Evolutionary conservation across 148 eudicot species (phyloP), one percentile per base, ranked within the genome.

Genomic region (Dysphania ambrosioides): DNA sequence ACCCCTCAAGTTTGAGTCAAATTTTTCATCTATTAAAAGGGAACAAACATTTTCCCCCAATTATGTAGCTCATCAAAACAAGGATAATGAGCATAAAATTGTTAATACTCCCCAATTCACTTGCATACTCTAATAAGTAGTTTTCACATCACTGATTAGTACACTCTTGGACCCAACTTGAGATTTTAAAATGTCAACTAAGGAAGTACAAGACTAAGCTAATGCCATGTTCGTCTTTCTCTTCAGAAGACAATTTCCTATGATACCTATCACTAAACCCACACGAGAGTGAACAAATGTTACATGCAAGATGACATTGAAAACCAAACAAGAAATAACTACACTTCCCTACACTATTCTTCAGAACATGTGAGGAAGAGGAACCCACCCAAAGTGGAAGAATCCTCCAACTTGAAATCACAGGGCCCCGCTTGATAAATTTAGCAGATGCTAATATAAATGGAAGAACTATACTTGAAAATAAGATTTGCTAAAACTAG

Each of bases 331-430:
- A 66, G 36, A 67, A 44, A 53, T 41, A 12, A 42, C 56, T 36
- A 42, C 26, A 67, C 19, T 67, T 55, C 55, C 24, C 24, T 67
- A 21, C 53, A 47, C 53, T 21, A n/a, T n/a, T 15, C 53, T 13
- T 53, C 71, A 40, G n/a, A 65, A 21, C 71, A 67, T 67, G 71
- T 67, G 71, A 67, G n/a, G n/a, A 41, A n/a, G n/a, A n/a, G n/a
- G n/a, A n/a, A n/a, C n/a, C n/a, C n/a, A 6, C 35, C 8, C 40
- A 64, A 38, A 62, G 23, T 62, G 66, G 19, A 19, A 62, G 21
- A 32, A 36, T 3, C 31, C 69, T n/a, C 55, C 56, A 40, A 60
- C 66, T 60, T 72, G 38, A n/a, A n/a, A n/a, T n/a, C 32, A 58
- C 34, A 72, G 2, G 35, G 16, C 23, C 31, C 60, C 51, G 58